Conservation (phyloP, 129 eudicot genomes). For the Artemisia tridentata region DNA sequence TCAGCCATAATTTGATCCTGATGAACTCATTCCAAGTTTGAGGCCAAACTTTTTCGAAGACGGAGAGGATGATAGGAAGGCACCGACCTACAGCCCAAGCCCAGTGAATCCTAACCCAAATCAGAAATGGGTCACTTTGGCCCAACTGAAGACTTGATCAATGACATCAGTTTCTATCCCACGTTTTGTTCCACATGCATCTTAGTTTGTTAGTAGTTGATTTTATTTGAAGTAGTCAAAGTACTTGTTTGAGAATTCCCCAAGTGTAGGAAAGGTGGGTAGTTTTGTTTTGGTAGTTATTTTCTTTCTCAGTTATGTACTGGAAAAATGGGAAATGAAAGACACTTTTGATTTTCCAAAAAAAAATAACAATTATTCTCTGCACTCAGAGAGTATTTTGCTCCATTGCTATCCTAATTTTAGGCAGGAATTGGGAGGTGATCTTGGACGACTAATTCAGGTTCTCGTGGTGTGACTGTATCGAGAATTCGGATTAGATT, state of each 20-base stretch:
- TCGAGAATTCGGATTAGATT: background rate
- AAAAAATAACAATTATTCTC: background rate
- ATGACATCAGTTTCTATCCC: too few relatives aligned
- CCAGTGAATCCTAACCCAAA: background rate
- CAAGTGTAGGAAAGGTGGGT: slow-evolving; percentile 2
- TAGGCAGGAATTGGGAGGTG: slow-evolving; percentile 4
- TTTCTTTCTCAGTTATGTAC: background rate
- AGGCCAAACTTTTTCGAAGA: too few relatives aligned
- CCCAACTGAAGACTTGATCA: background rate
- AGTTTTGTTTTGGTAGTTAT: background rate
- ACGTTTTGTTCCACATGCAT: too few relatives aligned
- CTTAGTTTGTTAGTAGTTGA: background rate
- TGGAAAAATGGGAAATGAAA: background rate
- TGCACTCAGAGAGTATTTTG: background rate
- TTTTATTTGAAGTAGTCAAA: background rate
- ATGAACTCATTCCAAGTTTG: too few relatives aligned
- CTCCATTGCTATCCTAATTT: slow-evolving; percentile 6
- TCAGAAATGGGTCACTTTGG: slow-evolving; percentile 4
- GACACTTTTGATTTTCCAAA: background rate
- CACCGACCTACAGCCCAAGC: background rate
- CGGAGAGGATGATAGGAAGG: background rate
- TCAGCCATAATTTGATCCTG: too few relatives aligned
- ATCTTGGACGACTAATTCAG: slow-evolving; percentile 6
- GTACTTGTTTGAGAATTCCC: slow-evolving; percentile 7
- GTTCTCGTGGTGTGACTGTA: background rate